Base-by-base conservation (phyloP, 192 early-diverging fungal species). In the Dispira simplex region DNA sequence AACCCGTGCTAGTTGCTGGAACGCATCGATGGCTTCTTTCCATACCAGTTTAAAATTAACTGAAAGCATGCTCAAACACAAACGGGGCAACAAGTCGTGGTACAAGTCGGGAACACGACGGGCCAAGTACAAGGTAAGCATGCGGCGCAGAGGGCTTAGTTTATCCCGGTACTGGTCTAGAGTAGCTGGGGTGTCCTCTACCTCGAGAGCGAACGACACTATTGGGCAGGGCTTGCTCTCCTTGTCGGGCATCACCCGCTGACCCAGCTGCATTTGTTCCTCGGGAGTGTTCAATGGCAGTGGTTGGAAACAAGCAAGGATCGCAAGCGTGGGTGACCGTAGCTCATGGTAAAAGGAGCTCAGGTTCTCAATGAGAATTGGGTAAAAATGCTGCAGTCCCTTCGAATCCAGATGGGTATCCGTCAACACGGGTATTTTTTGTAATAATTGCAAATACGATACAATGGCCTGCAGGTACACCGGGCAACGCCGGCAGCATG, bases 1-100 rank as follows among this genome's bases (percentile, higher is more conserved):
- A 20, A 76, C 62, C 20, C 71, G 71, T 1, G 85, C 74, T 23
- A 84, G 69, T 28, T 74, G 72, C 9, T 71, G 70, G 49, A 91
- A 67, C 32, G 80, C 69, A 46, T 75, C 77, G 18, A 75, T 83
- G 14, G 79, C 84, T 64, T 93, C 89, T 11, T 85, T 68, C 90
- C 91, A 95, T 18, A 97, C 65, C 8, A 88, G 83, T 28, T 81
- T 82, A 54, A 97, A 89, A 67, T 91, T 91, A 46, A 88, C 79
- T 13, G 85, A 85, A 44, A 93, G 78, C 46, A 89, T 73, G 18
- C 81, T 81, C 58, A 95, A 71, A 63, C 82, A 69, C 32, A 84
- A 76, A 47, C 81, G 81, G 58, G 85, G 76, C 23, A 85, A 76
- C 18, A 80, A 76, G 27, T 84, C 77, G 56, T 69, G 67, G 77